Evolutionary conservation across 805 yeast species (phyloP).

Genomic region (Myxozyma lipomycoides): DNA sequence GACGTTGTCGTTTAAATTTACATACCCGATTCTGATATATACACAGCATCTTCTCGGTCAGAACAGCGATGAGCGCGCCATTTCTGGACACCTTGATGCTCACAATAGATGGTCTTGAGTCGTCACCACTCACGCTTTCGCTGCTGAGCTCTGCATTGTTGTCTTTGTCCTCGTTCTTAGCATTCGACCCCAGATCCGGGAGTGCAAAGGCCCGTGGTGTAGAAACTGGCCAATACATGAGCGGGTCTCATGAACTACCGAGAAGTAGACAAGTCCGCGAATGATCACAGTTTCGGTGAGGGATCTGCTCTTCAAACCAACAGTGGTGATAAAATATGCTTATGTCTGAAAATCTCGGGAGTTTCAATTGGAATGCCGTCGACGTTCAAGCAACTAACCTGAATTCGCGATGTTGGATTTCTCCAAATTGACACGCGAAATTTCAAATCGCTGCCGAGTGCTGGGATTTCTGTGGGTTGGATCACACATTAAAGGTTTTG

Average conservation of each 20-base stretch:
- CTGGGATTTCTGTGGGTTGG: too few species aligned
- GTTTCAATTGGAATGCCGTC: too few species aligned
- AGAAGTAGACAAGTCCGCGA: too few species aligned
- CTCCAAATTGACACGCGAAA: too few species aligned
- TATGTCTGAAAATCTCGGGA: too few species aligned
- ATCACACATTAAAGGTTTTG: too few species aligned
- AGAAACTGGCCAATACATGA: conserved; percentile 38
- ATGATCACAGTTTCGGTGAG: too few species aligned
- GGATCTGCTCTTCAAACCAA: too few species aligned
- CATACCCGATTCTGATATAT: conserved; percentile 39
- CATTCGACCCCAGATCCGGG: conserved; percentile 23
- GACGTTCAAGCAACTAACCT: too few species aligned
- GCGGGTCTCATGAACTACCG: neutral
- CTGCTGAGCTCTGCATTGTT: conserved; percentile 1
- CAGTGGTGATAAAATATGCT: too few species aligned
- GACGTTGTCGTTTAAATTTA: neutral
- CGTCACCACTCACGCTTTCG: neutral
- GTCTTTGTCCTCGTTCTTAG: neutral
- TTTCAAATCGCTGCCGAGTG: too few species aligned
- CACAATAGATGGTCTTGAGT: conserved; percentile 29
- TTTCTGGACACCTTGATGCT: conserved; percentile 33
- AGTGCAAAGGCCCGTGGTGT: conserved; percentile 33
- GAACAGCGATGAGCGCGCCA: conserved; percentile 36
- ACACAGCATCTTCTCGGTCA: conserved; percentile 42
- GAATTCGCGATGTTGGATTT: too few species aligned